Evolutionary conservation across 345 rosid species (phyloP).

Genomic region (Gossypium mustelinum): DNA sequence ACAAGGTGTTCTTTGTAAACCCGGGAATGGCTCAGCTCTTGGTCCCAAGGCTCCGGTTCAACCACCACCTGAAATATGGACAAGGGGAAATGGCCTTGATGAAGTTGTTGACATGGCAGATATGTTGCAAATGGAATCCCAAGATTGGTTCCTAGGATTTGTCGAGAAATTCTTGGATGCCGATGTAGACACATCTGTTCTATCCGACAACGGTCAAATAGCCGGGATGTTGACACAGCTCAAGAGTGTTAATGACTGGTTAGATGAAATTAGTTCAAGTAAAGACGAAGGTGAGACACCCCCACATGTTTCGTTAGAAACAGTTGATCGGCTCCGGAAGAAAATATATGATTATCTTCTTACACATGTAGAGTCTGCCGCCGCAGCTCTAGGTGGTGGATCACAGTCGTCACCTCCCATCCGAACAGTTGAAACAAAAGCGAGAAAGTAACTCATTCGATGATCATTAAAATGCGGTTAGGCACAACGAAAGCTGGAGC

Average conservation of each 20-base stretch:
- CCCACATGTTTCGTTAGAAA: constrained; percentile 54
- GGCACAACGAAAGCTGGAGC: background rate
- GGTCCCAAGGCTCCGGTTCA: constrained; percentile 45
- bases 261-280: constrained; percentile 58
- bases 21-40: constrained; percentile 35
- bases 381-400: constrained; percentile 79
- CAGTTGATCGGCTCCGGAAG: constrained; percentile 63
- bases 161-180: constrained; percentile 87
- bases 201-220: constrained; percentile 75
- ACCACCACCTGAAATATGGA: constrained; percentile 65
- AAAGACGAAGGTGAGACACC: constrained; percentile 46
- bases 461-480: background rate
- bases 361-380: constrained; percentile 87
- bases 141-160: constrained; percentile 86
- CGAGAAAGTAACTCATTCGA: constrained; percentile 41
- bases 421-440: constrained; percentile 40
- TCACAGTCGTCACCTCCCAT: constrained; percentile 46
- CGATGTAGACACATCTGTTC: constrained; percentile 49
- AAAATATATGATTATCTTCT: constrained; percentile 90
- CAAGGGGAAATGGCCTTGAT: constrained; percentile 56
- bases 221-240: constrained; percentile 93
- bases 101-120: constrained; percentile 76
- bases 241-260: constrained; percentile 93
- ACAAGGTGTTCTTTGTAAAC: constrained; percentile 58
- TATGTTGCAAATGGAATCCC: constrained; percentile 68